Evolutionary conservation across 2,329 filamentous ascomycete genomes (phyloP), one percentile per base, ranked within the genome.

Genomic region (Claviceps pusilla): DNA sequence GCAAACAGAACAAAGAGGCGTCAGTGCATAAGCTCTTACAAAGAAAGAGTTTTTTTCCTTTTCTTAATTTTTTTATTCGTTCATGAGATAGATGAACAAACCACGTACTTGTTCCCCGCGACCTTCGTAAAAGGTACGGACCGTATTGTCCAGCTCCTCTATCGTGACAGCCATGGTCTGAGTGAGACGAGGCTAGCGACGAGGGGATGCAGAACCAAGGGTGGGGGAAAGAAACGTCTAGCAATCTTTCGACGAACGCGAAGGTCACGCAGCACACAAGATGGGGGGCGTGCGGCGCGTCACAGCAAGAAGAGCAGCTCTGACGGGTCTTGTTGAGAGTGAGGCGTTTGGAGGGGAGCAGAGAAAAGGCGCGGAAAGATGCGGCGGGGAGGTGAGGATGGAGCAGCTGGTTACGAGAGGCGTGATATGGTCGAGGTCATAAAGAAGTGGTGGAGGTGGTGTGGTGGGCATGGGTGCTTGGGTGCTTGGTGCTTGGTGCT

Each of bases 101-200:
- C 54, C 58, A 73, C 84, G 65, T 77, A 95, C 89, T 77, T 89
- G 81, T 58, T 96, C 89, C 64, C 93, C 93, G 71, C 91, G 87
- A 69, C 90, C 90, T 75, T 97, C 91, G 68, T 95, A 98, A 74
- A 98, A 97, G 76, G 88, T 83, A 70, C 87, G 90, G 78, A 97
- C 91, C 62, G 89, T 93, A 71, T 79, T 84, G 81, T 98, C 93
- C 76, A 98, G 83, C 82, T 98, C 93, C 71, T 86, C 83, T 72
- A 98, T 91, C 66, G 86, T 76, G 69, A 80, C 75, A 69, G 81
- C 76, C 82, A 84, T 84, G 70, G 68, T 49, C 51, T 74, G 62
- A 54, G 59, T 58, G 63, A 63, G 64, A 58, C 53, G 63, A 57
- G 53, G 51, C 55, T 48, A 50, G 31, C 50, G 35, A 59, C 65